These are phyloP conservation scores for Cutaneotrichosporon sp. DNA, from an alignment of 1,284 basidiomycete species.

Conservation along the genomic window DNA sequence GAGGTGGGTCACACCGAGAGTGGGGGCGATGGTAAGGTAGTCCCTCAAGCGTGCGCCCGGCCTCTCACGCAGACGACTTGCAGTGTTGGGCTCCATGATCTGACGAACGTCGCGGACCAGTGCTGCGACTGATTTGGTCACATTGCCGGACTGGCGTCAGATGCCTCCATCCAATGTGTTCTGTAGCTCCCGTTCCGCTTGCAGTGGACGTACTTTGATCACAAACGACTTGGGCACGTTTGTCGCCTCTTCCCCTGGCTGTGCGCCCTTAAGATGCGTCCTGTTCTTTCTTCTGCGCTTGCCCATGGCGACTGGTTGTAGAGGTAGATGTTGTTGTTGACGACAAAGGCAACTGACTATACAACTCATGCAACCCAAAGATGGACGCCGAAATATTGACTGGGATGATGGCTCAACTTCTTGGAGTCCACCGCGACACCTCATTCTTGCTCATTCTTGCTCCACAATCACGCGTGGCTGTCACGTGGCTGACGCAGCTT, in stretches of 20 bases:
- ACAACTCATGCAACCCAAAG: no score
- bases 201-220: slow-evolving; percentile 58
- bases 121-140: slow-evolving; percentile 78
- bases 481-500: no score
- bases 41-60: slow-evolving; percentile 90
- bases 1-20: slow-evolving; percentile 86
- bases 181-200: no score
- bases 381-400: no score
- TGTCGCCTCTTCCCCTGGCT: slow-evolving; percentile 42
- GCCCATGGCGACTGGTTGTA: slow-evolving; percentile 54
- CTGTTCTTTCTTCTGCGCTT: slow-evolving; percentile 71
- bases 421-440: no score
- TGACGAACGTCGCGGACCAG: slow-evolving; percentile 88
- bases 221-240: slow-evolving; percentile 61
- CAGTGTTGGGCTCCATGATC: slow-evolving; percentile 98
- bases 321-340: not conserved
- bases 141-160: slow-evolving; percentile 63
- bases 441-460: no score
- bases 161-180: no score
- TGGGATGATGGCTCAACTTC: no score
- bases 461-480: no score
- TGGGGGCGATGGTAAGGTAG: slow-evolving; percentile 86
- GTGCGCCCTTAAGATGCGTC: slow-evolving; percentile 69
- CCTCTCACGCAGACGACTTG: slow-evolving; percentile 81
- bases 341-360: no score